Percentiles rank a stretch among this genome's conserved stretches.
Conservation (phyloP, 257 asterid species). For the Lithospermum erythrorhizon region DNA sequence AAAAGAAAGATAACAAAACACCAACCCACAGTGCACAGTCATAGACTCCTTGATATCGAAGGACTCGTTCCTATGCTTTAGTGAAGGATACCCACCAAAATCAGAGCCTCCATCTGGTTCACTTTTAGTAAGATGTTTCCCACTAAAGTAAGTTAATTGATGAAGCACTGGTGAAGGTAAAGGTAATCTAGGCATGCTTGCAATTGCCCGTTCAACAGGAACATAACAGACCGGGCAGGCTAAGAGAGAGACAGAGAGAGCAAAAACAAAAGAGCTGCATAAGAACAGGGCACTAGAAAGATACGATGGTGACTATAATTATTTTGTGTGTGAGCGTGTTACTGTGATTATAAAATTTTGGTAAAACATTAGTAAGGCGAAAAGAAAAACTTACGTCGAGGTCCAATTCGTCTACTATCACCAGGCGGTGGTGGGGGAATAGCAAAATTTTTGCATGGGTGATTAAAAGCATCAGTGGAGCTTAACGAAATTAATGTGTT, state of each 20-base stretch:
- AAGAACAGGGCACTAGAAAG: background rate
- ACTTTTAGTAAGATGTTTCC: slow-evolving; percentile 39
- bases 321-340: background rate
- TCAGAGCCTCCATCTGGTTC: slow-evolving; percentile 77
- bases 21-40: slow-evolving; percentile 97
- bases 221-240: slow-evolving; percentile 92
- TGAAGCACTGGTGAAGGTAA: slow-evolving; percentile 58
- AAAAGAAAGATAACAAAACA: slow-evolving; percentile 9
- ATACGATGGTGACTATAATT: background rate
- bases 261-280: slow-evolving; percentile 9
- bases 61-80: slow-evolving; percentile 61
- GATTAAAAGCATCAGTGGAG: slow-evolving; percentile 14
- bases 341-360: background rate
- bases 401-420: slow-evolving; percentile 61
- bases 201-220: slow-evolving; percentile 74
- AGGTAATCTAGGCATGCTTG: slow-evolving; percentile 66
- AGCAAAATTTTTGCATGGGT: slow-evolving; percentile 70
- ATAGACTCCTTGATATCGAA: slow-evolving; percentile 59
- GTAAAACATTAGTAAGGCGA: slow-evolving; percentile 2
- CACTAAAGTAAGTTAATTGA: slow-evolving; percentile 60
- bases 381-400: slow-evolving; percentile 68
- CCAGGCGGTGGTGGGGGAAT: slow-evolving; percentile 89
- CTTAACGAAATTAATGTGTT: slow-evolving; percentile 19
- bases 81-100: slow-evolving; percentile 94
- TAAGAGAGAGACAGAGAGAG: slow-evolving; percentile 27